Evolutionary conservation across 2,329 filamentous ascomycete species (phyloP).

Genomic region (Boeremia exigua): DNA sequence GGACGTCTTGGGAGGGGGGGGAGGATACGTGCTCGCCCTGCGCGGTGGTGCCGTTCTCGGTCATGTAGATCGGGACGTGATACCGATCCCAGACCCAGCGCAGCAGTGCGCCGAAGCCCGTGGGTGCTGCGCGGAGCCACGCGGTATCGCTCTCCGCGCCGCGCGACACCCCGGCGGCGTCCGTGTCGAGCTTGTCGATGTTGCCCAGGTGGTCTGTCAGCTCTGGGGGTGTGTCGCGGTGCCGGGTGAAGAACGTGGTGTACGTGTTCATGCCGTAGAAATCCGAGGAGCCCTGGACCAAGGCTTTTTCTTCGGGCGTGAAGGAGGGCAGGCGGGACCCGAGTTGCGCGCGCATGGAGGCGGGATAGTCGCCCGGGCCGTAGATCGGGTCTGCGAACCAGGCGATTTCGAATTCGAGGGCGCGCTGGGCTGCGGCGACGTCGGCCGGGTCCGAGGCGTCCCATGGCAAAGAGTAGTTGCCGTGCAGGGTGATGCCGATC

Average conservation of each 20-base stretch:
- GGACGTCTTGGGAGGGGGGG: constrained; percentile 41
- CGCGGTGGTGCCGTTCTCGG: constrained; percentile 51
- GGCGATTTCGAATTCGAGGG: constrained; percentile 52
- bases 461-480: constrained; percentile 53
- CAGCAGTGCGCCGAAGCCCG: constrained; percentile 43
- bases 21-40: constrained; percentile 41
- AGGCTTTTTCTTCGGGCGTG: constrained; percentile 49
- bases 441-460: constrained; percentile 18
- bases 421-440: constrained; percentile 42
- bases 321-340: constrained; percentile 49
- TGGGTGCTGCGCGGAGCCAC: constrained; percentile 50
- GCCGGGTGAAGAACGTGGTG: constrained; percentile 49
- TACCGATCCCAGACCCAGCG: constrained; percentile 53
- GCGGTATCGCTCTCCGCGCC: constrained; percentile 49
- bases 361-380: constrained; percentile 48
- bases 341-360: constrained; percentile 46
- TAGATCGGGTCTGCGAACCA: constrained; percentile 47
- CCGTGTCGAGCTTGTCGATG: constrained; percentile 39
- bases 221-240: constrained; percentile 45
- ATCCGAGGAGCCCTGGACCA: constrained; percentile 34
- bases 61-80: constrained; percentile 52
- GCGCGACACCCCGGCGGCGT: constrained; percentile 42
- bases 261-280: constrained; percentile 56
- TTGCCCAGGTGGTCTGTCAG: constrained; percentile 52
- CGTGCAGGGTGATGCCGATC: constrained; percentile 53